Conservation (phyloP, 495 filamentous ascomycete genomes). For the Hyphodiscus hymeniophilus region DNA sequence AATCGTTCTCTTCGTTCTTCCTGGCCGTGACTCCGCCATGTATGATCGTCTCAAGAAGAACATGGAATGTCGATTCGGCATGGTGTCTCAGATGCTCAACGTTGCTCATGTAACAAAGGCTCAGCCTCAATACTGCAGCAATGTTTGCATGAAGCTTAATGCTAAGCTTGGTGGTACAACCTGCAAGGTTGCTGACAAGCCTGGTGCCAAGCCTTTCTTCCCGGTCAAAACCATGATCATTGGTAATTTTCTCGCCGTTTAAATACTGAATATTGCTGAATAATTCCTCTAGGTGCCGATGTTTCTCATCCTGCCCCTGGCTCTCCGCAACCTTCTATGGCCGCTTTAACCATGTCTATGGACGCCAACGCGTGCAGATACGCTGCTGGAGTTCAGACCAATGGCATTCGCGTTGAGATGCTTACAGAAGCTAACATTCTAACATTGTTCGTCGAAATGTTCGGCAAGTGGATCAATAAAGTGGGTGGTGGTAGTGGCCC, state of each 20-base stretch:
- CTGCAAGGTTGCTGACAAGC: slow-evolving; percentile 5
- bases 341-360: slow-evolving; percentile 76
- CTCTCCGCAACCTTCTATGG: slow-evolving; percentile 59
- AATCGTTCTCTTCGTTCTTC: slow-evolving; percentile 65
- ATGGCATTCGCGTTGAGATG: slow-evolving; percentile 70
- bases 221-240: slow-evolving; percentile 18
- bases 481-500: slow-evolving; percentile 44
- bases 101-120: slow-evolving; percentile 49
- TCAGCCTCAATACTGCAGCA: slow-evolving; percentile 72
- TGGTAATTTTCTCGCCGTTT: slow-evolving; percentile 6
- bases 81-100: slow-evolving; percentile 67
- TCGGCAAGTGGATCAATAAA: slow-evolving; percentile 53
- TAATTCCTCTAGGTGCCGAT: slow-evolving; percentile 62
- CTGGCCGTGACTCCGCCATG: slow-evolving; percentile 49
- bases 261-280: slow-evolving; percentile 10
- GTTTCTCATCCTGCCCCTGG: slow-evolving; percentile 77
- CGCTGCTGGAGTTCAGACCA: slow-evolving; percentile 65
- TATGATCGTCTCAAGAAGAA: slow-evolving; percentile 80
- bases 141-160: slow-evolving; percentile 91
- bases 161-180: slow-evolving; percentile 88
- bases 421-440: slow-evolving; percentile 56
- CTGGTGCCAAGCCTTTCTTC: slow-evolving; percentile 7
- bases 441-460: slow-evolving; percentile 50
- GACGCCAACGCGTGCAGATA: slow-evolving; percentile 64
- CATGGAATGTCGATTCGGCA: slow-evolving; percentile 70